Conservation (phyloP, 2,329 filamentous ascomycete species). For the Neonectria coccinea region DNA sequence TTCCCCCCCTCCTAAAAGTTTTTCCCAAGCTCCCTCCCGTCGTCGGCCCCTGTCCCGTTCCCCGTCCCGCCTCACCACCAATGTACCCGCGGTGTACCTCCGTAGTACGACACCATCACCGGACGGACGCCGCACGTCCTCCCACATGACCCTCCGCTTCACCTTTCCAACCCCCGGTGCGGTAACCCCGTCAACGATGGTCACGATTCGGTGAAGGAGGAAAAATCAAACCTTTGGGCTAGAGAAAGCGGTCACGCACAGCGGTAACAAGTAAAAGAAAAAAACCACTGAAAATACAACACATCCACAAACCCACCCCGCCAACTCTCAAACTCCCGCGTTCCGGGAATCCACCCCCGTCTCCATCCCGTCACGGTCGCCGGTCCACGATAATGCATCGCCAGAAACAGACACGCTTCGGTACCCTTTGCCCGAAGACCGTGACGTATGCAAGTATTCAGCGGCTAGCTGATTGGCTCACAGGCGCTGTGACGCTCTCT, state of each 20-base stretch:
- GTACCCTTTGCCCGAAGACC: constrained; percentile 36
- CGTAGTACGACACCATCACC: constrained; percentile 11
- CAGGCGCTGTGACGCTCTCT: constrained; percentile 16
- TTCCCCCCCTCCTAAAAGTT: constrained; percentile 16
- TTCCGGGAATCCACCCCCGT: constrained; percentile 22
- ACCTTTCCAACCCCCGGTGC: constrained; percentile 12
- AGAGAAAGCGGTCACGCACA: neutral
- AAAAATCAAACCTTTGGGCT: constrained; percentile 18
- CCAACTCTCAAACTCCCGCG: constrained; percentile 8
- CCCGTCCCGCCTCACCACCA: constrained; percentile 3
- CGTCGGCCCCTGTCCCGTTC: constrained; percentile 18
- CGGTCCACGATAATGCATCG: constrained; percentile 40
- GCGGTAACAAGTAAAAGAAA: neutral
- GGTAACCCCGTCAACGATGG: constrained; percentile 33
- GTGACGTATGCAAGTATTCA: constrained; percentile 32
- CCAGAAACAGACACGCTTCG: constrained; percentile 29
- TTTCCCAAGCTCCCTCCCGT: constrained; percentile 11
- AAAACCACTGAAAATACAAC: neutral
- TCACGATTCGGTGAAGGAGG: constrained; percentile 40
- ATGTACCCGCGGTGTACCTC: constrained; percentile 8
- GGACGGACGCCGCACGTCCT: constrained; percentile 2
- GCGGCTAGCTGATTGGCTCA: constrained; percentile 11
- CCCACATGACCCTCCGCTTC: constrained; percentile 40
- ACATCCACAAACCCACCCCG: neutral
- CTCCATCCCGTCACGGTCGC: constrained; percentile 31